Evolutionary conservation across 768 basidiomycete genomes (phyloP), one percentile per base, ranked within the genome.

Genomic region (Agrocybe pediades): DNA sequence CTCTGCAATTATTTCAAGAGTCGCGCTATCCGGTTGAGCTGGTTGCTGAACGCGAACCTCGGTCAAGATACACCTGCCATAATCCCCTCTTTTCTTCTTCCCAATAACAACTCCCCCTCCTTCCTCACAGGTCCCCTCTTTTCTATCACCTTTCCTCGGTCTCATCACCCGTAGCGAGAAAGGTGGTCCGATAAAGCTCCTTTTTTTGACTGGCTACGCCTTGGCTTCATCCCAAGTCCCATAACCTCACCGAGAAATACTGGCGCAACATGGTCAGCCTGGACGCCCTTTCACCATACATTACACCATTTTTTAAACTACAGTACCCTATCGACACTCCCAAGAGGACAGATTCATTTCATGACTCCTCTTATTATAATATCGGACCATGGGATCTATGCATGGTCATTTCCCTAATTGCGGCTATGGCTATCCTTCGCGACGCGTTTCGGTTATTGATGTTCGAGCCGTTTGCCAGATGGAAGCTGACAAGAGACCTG

Each of bases 371-470:
- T 46, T 88, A 92, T 68, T 95, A 92, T 67, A 75, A 64, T 46
- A 85, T 82, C 20, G 93, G 93, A n/a, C 72, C 74, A 24, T 77
- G 82, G 54, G 97, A 99, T 68, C 70, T 80, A n/a, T 93, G 85
- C 64, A 66, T 96, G 62, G 78, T 95, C 53, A 70, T 94, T 51
- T 81, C 86, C n/a, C 89, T 83, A 70, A 91, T 97, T 53, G 82
- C 88, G 13, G 74, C 87, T 60, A 94, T 97, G 84, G 92, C 92
- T n/a, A 62, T 94, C 48, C 69, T 93, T 23, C 85, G 97, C 56
- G 95, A 96, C 73, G 71, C 83, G 26, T 69, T 85, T 36, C 85
- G 97, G 62, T 70, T 95, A 19, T 78, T 75, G 59, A 60, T 95
- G 27, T 83, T 93, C 56, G 87, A 88, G 65, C 92, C 95, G 9